Evolutionary conservation across 495 filamentous ascomycete genomes (phyloP).

Genomic region (Pyrenula aspistea): DNA sequence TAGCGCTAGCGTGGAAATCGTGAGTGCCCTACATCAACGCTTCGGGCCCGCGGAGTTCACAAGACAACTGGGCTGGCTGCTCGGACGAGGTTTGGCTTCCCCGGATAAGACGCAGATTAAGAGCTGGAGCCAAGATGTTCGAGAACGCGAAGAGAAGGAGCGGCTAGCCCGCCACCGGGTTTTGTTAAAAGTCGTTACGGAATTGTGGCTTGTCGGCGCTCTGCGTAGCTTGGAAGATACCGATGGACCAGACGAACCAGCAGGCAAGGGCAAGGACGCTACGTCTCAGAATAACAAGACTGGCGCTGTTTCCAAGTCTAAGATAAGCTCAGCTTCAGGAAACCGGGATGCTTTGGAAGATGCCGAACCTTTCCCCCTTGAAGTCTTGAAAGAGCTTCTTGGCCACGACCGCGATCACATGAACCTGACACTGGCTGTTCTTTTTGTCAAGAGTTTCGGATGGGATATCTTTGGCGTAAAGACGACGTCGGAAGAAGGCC

Average conservation of each 20-base stretch:
- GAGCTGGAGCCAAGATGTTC: slow-evolving; percentile 60
- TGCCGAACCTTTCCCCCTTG: slow-evolving; percentile 81
- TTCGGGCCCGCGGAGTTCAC: slow-evolving; percentile 91
- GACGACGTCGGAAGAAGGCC: slow-evolving; percentile 51
- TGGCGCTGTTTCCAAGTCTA: slow-evolving; percentile 38
- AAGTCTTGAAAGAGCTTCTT: slow-evolving; percentile 91
- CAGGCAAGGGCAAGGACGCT: slow-evolving; percentile 53
- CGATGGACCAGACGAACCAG: slow-evolving; percentile 69
- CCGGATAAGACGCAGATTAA: slow-evolving; percentile 84
- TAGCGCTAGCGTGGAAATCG: slow-evolving; percentile 80
- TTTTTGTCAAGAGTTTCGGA: slow-evolving; percentile 91
- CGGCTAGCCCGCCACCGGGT: slow-evolving; percentile 75
- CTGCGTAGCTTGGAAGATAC: slow-evolving; percentile 84
- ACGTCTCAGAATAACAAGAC: slow-evolving; percentile 38
- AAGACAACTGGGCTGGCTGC: slow-evolving; percentile 78
- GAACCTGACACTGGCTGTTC: slow-evolving; percentile 80
- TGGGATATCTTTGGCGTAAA: slow-evolving; percentile 90
- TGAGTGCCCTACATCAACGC: slow-evolving; percentile 89
- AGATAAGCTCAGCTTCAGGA: slow-evolving; percentile 12
- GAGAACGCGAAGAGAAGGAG: slow-evolving; percentile 93
- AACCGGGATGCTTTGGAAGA: slow-evolving; percentile 30
- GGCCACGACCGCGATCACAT: slow-evolving; percentile 86
- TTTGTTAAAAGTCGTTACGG: slow-evolving; percentile 80
- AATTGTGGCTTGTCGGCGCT: slow-evolving; percentile 89
- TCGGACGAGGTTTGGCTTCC: slow-evolving; percentile 84